phyloP scores from a whole-genome alignment of 345 rosid species.

The Acer campestre region DNA sequence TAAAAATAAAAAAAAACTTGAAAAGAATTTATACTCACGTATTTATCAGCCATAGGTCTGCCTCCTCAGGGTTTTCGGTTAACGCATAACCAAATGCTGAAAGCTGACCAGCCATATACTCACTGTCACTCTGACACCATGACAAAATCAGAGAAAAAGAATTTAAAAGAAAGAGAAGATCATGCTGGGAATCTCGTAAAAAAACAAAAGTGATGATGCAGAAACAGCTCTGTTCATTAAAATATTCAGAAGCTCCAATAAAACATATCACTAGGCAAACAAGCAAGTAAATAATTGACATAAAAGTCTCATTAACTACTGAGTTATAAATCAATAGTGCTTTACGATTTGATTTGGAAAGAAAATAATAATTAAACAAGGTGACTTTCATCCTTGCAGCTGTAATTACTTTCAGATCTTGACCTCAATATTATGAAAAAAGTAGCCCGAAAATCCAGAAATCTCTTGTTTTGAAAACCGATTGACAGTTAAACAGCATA shows the following conservation, averaged over 20 bases:
- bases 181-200: not conserved
- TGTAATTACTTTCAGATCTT: not conserved
- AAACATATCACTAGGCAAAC: not conserved
- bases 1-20: not conserved
- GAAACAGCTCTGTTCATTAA: not conserved
- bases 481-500: too few species aligned
- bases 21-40: conserved; percentile 53
- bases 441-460: not conserved
- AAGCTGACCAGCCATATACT: conserved; percentile 98
- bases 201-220: not conserved
- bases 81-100: conserved; percentile 88
- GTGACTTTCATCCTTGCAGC: too few species aligned
- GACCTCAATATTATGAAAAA: not conserved
- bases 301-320: not conserved
- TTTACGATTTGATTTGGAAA: too few species aligned
- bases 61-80: conserved; percentile 82
- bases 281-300: not conserved
- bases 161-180: not conserved
- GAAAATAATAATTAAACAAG: too few species aligned
- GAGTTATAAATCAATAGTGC: not conserved
- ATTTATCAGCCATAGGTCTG: conserved; percentile 92
- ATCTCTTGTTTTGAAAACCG: not conserved
- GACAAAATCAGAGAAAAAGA: not conserved
- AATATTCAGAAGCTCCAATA: not conserved
- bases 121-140: conserved; percentile 87